These are phyloP conservation scores for Fonsecaea monophora DNA, from an alignment of 2,329 filamentous ascomycete species.

Conservation along the genomic window DNA sequence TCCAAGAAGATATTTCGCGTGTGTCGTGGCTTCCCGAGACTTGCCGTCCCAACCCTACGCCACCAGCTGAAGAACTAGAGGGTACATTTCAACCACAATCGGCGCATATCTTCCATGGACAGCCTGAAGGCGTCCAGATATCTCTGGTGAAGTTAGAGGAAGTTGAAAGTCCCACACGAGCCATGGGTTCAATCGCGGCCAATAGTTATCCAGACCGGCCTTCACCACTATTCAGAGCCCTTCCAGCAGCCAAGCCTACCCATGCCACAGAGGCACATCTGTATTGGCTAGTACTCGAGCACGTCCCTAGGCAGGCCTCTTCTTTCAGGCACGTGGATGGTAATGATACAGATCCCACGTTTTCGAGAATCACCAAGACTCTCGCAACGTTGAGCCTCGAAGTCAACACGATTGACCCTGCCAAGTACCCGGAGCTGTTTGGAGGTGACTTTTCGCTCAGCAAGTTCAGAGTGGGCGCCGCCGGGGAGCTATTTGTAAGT, in stretches of 20 bases:
- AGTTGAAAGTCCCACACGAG: too few relatives aligned
- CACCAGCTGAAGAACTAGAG: slow-evolving; percentile 8
- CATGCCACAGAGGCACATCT: slow-evolving; percentile 27
- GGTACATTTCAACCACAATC: background rate
- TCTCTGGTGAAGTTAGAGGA: too few relatives aligned
- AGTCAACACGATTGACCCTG: slow-evolving; percentile 11
- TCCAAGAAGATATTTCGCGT: slow-evolving; percentile 29
- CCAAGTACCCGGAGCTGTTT: slow-evolving; percentile 21
- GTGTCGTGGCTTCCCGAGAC: slow-evolving; percentile 30
- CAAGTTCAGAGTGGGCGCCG: slow-evolving; percentile 30
- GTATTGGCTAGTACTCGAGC: slow-evolving; percentile 27
- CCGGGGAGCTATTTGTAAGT: slow-evolving; percentile 32
- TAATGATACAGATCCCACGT: too few relatives aligned
- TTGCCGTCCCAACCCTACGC: slow-evolving; percentile 22
- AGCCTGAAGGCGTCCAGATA: too few relatives aligned
- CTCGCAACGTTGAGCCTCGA: slow-evolving; percentile 4
- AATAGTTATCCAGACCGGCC: too few relatives aligned
- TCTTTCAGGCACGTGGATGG: background rate
- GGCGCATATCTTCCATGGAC: background rate
- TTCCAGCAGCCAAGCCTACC: slow-evolving; percentile 9
- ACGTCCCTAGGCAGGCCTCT: slow-evolving; percentile 26
- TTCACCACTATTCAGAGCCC: background rate
- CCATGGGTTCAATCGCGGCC: too few relatives aligned
- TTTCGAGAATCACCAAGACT: background rate
- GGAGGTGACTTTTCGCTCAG: slow-evolving; percentile 19